These are phyloP conservation scores for Raffaelea ambrosiae DNA, from an alignment of 2,329 filamentous ascomycete genomes.

Conservation along the genomic window DNA sequence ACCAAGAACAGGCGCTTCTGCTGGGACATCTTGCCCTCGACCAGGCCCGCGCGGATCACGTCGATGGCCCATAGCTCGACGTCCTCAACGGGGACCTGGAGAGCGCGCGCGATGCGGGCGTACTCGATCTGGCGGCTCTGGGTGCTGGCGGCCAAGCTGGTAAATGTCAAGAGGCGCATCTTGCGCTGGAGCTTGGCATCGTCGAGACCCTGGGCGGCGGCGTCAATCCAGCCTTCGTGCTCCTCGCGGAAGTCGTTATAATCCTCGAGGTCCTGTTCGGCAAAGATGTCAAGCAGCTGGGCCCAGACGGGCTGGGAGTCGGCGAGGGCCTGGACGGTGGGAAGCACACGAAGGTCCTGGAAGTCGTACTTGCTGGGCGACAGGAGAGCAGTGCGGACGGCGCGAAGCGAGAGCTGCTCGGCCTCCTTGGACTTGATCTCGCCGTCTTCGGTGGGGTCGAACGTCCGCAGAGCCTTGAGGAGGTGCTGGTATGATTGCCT, in stretches of 20 bases:
- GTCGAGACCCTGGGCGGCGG: conserved; percentile 66
- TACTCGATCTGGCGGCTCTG: conserved; percentile 86
- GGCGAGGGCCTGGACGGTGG: conserved; percentile 77
- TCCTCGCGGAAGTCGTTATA: conserved; percentile 93
- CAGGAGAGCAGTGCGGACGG: conserved; percentile 44
- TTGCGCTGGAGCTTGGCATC: conserved; percentile 75
- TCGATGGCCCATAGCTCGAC: conserved; percentile 99
- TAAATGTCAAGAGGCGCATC: conserved; percentile 91
- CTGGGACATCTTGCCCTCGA: conserved; percentile 95
- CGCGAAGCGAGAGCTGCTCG: conserved; percentile 50
- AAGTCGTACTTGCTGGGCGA: conserved; percentile 57
- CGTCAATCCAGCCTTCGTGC: conserved; percentile 76
- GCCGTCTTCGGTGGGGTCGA: conserved; percentile 45
- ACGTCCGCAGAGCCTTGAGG: conserved; percentile 52
- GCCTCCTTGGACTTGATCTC: conserved; percentile 52
- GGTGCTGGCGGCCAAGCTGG: conserved; percentile 76
- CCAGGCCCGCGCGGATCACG: conserved; percentile 87
- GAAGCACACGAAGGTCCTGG: conserved; percentile 72
- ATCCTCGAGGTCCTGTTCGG: conserved; percentile 87
- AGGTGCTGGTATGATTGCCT: conserved; percentile 60
- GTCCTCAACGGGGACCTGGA: conserved; percentile 74
- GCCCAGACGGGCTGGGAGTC: conserved; percentile 79
- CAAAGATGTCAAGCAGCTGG: conserved; percentile 91
- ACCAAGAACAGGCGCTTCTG: conserved; percentile 88
- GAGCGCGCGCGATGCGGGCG: conserved; percentile 69